Conservation (phyloP, 2,329 filamentous ascomycete genomes). For the Cytospora piceicola region DNA sequence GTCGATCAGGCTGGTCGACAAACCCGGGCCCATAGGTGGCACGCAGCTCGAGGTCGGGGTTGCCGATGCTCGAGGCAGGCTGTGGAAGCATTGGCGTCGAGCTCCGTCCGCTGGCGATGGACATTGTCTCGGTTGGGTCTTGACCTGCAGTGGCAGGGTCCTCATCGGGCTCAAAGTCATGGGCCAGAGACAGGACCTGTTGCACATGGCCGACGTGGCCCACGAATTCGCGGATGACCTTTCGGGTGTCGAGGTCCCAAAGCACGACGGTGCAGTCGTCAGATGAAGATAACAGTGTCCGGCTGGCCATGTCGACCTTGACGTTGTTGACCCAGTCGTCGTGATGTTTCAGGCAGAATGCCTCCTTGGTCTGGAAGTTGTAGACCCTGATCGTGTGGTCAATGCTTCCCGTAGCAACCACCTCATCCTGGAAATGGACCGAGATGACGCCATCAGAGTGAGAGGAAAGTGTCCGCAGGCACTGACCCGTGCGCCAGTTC, state of each 20-base stretch:
- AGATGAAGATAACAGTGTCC: conserved; percentile 88
- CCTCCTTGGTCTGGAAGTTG: conserved; percentile 84
- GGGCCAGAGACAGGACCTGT: conserved; percentile 81
- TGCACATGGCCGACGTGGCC: conserved; percentile 96
- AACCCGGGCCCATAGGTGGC: conserved; percentile 66
- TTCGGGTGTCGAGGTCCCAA: conserved; percentile 87
- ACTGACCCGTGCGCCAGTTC: conserved; percentile 94
- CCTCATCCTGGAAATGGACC: conserved; percentile 82
- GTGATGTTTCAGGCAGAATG: conserved; percentile 80
- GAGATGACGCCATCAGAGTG: conserved; percentile 84
- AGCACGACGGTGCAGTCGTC: conserved; percentile 91
- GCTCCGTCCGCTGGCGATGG: conserved; percentile 53
- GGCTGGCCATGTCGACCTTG: conserved; percentile 77
- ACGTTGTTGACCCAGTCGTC: conserved; percentile 97
- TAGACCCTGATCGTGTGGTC: conserved; percentile 91
- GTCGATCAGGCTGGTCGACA: conserved; percentile 62
- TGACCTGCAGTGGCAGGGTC: conserved; percentile 49
- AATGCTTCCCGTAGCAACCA: conserved; percentile 85
- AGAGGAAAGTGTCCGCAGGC: conserved; percentile 77
- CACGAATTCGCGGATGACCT: conserved; percentile 76
- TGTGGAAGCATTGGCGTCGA: conserved; percentile 42
- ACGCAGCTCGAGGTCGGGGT: conserved; percentile 49
- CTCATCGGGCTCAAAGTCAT: conserved; percentile 88
- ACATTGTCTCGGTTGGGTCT: conserved; percentile 58
- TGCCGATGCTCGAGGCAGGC: conserved; percentile 33